phyloP scores from a whole-genome alignment of 176 grass and related monocot genomes.

The Areca catechu region DNA sequence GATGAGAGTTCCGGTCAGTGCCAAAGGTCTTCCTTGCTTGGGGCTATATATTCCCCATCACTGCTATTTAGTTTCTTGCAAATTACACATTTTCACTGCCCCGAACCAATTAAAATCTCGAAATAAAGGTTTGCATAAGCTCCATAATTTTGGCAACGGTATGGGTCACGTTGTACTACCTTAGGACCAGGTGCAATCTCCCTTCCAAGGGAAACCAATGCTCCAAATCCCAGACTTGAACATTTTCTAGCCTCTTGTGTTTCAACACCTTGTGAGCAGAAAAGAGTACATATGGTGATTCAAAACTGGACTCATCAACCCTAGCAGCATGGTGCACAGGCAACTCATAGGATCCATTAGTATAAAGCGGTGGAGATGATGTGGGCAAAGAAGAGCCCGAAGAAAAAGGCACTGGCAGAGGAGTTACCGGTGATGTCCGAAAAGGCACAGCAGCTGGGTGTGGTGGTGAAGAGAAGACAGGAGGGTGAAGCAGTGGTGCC shows the following conservation, averaged over 20 bases:
- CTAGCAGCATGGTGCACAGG: conserved; percentile 15
- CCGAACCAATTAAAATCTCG: conserved; percentile 48
- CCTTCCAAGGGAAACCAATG: conserved; percentile 70
- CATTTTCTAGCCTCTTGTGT: conserved; percentile 75
- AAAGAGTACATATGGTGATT: conserved; percentile 75
- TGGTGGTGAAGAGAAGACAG: conserved; percentile 72
- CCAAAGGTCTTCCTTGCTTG: no score
- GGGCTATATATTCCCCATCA: no score
- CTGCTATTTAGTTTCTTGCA: conserved; percentile 83
- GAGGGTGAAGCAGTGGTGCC: no score
- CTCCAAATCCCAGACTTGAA: conserved; percentile 82
- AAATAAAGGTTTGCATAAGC: conserved; percentile 81
- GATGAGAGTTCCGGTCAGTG: no score
- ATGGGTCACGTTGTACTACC: no score
- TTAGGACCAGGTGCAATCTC: conserved; percentile 60
- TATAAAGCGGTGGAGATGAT: no score
- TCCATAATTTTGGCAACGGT: no score
- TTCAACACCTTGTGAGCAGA: conserved; percentile 94
- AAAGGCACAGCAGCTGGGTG: conserved; percentile 67
- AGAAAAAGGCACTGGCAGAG: conserved; percentile 41
- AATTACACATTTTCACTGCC: conserved; percentile 84
- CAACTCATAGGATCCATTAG: conserved; percentile 46
- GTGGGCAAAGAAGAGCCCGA: no score
- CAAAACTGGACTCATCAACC: conserved; percentile 42
- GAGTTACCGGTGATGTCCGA: conserved; percentile 50